Percentiles rank a stretch among this genome's conserved stretches.
phyloP scores from a whole-genome alignment of 805 yeast species.

The Starmerella bombicola region DNA sequence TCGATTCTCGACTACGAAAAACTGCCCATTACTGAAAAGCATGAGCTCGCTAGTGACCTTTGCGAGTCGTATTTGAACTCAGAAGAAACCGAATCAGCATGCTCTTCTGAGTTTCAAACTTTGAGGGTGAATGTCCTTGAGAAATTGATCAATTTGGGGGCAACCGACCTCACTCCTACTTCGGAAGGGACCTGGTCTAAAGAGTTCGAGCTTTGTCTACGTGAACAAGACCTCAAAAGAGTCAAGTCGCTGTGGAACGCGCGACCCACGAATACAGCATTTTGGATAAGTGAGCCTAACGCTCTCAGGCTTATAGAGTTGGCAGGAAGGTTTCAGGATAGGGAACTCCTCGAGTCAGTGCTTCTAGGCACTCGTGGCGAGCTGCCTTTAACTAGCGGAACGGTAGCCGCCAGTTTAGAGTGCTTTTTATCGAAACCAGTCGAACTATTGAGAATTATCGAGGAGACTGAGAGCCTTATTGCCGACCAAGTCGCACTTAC shows the following conservation, averaged over 20 bases:
- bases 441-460: neutral
- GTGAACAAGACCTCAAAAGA: constrained; percentile 1
- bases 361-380: constrained; percentile 2
- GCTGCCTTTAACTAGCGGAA: constrained; percentile 3
- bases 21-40: neutral
- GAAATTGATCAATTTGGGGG: neutral
- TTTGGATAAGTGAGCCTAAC: neutral
- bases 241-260: constrained; percentile 11
- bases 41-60: neutral
- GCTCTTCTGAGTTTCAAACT: neutral
- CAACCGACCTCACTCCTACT: neutral
- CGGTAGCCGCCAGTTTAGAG: constrained; percentile 11
- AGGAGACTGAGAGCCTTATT: neutral
- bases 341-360: neutral
- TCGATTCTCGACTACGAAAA: too few relatives aligned
- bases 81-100: neutral
- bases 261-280: neutral
- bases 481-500: neutral
- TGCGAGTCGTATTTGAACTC: neutral
- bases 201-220: neutral
- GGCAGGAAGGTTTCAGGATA: constrained; percentile 10
- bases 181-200: neutral
- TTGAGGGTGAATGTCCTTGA: neutral
- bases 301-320: constrained; percentile 6
- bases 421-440: neutral